Conservation (phyloP, 305 asterid genomes). For the Fraxinus latifolia region DNA sequence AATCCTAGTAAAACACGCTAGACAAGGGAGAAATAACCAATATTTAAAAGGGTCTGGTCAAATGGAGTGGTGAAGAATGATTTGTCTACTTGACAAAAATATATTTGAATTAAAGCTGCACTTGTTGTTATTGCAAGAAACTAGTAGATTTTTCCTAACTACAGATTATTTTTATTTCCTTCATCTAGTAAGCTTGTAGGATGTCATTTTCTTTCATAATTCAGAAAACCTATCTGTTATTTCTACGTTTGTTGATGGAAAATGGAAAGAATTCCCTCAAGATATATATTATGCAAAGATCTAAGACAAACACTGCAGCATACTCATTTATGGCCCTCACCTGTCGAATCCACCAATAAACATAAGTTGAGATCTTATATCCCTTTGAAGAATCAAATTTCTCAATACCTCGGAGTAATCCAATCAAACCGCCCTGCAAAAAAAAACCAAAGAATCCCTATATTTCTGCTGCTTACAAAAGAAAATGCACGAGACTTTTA, state of each 20-base stretch:
- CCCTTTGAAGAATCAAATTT: slow-evolving; percentile 92
- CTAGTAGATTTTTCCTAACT: background rate
- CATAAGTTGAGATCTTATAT: slow-evolving; percentile 92
- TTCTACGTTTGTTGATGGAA: background rate
- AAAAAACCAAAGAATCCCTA: slow-evolving; percentile 24
- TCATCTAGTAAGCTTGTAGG: background rate
- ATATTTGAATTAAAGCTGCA: background rate
- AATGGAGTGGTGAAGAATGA: background rate
- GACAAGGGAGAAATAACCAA: background rate
- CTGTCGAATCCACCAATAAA: slow-evolving; percentile 99
- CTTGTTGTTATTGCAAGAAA: background rate
- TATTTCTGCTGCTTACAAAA: background rate
- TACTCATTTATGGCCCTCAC: slow-evolving; percentile 31
- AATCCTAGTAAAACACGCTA: background rate
- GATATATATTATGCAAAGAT: background rate
- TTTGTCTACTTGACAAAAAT: background rate
- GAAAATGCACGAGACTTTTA: slow-evolving; percentile 1
- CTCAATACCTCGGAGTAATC: slow-evolving; percentile 90
- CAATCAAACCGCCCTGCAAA: slow-evolving; percentile 83
- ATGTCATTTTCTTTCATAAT: background rate
- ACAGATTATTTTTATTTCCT: background rate
- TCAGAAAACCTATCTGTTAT: background rate
- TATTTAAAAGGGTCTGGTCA: background rate
- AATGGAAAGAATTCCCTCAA: background rate
- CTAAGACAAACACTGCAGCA: background rate